Evolutionary conservation across 352 stramenopile species (phyloP).

Genomic region (Hyaloperonospora arabidopsidis): DNA sequence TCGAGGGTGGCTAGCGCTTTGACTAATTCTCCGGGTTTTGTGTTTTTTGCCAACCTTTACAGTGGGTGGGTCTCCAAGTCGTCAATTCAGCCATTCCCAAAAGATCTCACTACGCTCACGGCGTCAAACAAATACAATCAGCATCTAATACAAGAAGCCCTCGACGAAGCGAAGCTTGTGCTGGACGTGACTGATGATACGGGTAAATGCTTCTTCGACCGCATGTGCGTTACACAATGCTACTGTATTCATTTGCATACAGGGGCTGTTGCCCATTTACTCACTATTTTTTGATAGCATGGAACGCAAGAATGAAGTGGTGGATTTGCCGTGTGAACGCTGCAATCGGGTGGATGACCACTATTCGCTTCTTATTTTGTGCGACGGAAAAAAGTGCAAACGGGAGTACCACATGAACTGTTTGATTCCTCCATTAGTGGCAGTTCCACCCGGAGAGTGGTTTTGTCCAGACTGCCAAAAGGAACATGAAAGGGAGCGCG

Average conservation of each 20-base stretch:
- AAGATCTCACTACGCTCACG: conserved; percentile 53
- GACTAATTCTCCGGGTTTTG: neutral
- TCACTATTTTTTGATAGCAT: conserved; percentile 36
- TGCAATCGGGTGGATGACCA: conserved; percentile 78
- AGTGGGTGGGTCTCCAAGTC: conserved; percentile 75
- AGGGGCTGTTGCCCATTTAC: conserved; percentile 5
- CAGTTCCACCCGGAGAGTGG: conserved; percentile 65
- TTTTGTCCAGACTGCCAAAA: conserved; percentile 66
- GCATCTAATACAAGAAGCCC: conserved; percentile 55
- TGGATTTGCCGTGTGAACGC: conserved; percentile 77
- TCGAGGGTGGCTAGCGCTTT: neutral
- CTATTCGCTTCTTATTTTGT: conserved; percentile 79
- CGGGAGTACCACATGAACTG: conserved; percentile 85
- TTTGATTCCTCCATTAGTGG: conserved; percentile 50
- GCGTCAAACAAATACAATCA: conserved; percentile 66
- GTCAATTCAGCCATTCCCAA: conserved; percentile 61
- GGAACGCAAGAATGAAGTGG: conserved; percentile 46
- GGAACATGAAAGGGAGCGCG: conserved; percentile 36
- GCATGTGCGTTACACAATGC: conserved; percentile 48
- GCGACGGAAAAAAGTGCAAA: conserved; percentile 73
- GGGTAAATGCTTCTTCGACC: conserved; percentile 61
- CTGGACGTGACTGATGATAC: conserved; percentile 51
- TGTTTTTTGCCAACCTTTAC: conserved; percentile 3
- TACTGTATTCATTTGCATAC: neutral
- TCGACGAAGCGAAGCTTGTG: conserved; percentile 67